Evolutionary conservation across 257 asterid species (phyloP).

Genomic region (Scutellaria galericulata): DNA sequence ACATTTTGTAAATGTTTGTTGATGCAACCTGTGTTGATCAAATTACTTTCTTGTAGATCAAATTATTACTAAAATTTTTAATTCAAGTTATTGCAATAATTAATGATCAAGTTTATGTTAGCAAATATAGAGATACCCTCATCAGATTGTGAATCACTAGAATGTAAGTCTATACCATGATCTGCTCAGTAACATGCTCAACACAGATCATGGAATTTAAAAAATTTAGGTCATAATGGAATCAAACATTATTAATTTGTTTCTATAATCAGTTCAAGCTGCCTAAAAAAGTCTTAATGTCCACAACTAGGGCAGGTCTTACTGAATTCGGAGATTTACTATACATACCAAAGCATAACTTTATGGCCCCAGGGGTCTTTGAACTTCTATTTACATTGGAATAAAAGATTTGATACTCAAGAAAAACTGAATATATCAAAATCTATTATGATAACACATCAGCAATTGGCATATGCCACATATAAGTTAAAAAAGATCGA

Average conservation of each 20-base stretch:
- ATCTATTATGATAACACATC: background rate
- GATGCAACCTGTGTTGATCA: background rate
- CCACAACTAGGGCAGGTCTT: background rate
- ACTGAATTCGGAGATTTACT: background rate
- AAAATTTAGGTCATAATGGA: background rate
- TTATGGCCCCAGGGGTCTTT: background rate
- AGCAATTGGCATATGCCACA: background rate
- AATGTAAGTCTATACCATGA: background rate
- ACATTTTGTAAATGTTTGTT: background rate
- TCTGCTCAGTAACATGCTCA: background rate
- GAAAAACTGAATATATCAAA: background rate
- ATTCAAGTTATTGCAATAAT: background rate
- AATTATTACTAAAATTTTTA: background rate
- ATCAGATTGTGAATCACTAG: conserved; percentile 3
- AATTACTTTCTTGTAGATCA: background rate
- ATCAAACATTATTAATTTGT: background rate
- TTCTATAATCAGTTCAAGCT: background rate
- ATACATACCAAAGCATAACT: too few relatives aligned
- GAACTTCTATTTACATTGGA: background rate
- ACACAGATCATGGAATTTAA: background rate
- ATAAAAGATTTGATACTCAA: background rate
- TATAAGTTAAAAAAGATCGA: background rate
- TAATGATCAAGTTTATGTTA: background rate
- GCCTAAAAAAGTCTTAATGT: background rate
- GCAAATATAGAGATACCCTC: background rate